Evolutionary conservation across 495 filamentous ascomycete genomes (phyloP).

Genomic region (Aspergillus kassunensis): DNA sequence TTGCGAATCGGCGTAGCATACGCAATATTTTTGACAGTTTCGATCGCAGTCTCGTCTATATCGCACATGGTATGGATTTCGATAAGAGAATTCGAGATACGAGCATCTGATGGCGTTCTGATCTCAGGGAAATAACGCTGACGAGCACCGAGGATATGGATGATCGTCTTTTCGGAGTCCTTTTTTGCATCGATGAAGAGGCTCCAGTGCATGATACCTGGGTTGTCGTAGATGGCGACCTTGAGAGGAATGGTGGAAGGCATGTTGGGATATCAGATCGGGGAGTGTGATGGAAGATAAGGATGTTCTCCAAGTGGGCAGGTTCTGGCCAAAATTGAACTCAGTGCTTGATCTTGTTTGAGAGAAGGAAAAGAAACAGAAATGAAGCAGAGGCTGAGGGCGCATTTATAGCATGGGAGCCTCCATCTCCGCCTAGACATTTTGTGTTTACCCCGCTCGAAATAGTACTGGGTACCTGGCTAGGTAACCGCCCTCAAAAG

Average conservation of each 20-base stretch:
- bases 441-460: no score
- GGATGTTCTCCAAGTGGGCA: no score
- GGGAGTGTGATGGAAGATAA: background rate
- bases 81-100: background rate
- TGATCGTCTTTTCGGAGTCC: background rate
- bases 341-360: no score
- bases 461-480: no score
- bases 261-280: background rate
- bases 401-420: no score
- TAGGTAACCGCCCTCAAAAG: no score
- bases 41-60: background rate
- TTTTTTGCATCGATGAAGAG: background rate
- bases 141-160: background rate
- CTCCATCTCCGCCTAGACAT: no score
- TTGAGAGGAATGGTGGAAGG: background rate
- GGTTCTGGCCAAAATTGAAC: no score
- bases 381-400: no score
- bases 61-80: background rate
- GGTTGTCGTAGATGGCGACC: background rate
- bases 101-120: background rate
- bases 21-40: background rate
- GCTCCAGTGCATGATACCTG: constrained; percentile 1
- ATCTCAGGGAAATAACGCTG: background rate
- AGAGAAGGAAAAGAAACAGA: no score
- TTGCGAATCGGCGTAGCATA: background rate